A percentile compares a stretch with the other conserved stretches of the same genome.
These are phyloP conservation scores for Pseudopediastrum boryanum DNA, from an alignment of 139 green algal genomes.

Conservation along the genomic window DNA sequence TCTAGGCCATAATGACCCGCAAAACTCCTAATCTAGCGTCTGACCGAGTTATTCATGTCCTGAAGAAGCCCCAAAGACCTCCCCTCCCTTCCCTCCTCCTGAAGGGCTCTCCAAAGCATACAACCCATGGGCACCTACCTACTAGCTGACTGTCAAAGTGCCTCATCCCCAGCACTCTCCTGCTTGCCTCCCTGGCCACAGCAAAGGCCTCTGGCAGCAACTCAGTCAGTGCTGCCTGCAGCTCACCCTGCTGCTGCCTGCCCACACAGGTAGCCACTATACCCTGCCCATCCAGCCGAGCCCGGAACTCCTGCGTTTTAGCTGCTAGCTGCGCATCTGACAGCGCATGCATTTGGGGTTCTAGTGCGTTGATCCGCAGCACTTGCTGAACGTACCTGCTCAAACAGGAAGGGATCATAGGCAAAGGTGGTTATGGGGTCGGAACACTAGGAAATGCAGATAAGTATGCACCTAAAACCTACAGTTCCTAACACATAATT, in stretches of 20 bases:
- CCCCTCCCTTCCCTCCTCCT: too few species aligned
- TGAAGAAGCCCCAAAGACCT: too few species aligned
- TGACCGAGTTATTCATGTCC: neutral
- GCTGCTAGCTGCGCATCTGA: slow-evolving; percentile 79
- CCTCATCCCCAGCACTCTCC: slow-evolving; percentile 86
- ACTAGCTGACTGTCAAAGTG: slow-evolving; percentile 94
- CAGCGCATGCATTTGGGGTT: slow-evolving; percentile 70
- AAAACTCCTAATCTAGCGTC: neutral
- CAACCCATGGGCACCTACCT: slow-evolving; percentile 79
- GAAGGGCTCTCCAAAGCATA: too few species aligned
- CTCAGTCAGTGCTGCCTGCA: slow-evolving; percentile 59
- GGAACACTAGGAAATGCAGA: too few species aligned
- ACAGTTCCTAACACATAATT: too few species aligned
- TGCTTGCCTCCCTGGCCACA: slow-evolving; percentile 86
- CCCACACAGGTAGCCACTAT: neutral
- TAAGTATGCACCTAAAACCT: too few species aligned
- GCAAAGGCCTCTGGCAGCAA: slow-evolving; percentile 91
- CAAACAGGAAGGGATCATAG: neutral
- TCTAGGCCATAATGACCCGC: too few species aligned
- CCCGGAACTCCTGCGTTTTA: slow-evolving; percentile 69
- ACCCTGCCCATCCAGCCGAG: slow-evolving; percentile 17
- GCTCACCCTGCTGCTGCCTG: neutral
- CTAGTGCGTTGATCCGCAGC: slow-evolving; percentile 83
- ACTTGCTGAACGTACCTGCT: slow-evolving; percentile 60
- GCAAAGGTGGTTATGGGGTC: too few species aligned